These are phyloP conservation scores for Teunomyces stri DNA, from an alignment of 805 yeast species.

Conservation along the genomic window DNA sequence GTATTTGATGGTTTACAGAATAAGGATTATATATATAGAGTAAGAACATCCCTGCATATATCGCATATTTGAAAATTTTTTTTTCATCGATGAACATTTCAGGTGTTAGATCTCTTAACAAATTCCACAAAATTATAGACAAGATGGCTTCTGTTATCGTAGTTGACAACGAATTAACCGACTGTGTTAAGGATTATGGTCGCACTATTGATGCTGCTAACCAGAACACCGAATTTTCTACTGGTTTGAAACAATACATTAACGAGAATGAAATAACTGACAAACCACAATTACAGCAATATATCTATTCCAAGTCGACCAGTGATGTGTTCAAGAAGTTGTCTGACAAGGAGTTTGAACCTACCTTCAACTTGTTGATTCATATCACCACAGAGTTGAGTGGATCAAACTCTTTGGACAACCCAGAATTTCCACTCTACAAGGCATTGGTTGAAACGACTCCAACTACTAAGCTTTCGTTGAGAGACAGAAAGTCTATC, in stretches of 20 bases:
- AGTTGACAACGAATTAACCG: constrained; percentile 41
- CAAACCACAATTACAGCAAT: constrained; percentile 26
- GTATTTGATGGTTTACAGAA: not conserved
- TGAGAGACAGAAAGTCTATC: constrained; percentile 45
- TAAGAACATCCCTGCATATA: not conserved
- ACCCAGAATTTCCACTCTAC: constrained; percentile 20
- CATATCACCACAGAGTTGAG: constrained; percentile 32
- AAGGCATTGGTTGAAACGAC: constrained; percentile 28
- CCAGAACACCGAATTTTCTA: constrained; percentile 27
- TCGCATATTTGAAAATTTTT: constrained; percentile 3
- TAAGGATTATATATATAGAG: no score
- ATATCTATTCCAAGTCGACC: constrained; percentile 28
- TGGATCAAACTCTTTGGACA: constrained; percentile 14
- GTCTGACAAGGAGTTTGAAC: constrained; percentile 44
- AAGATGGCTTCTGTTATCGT: constrained; percentile 43
- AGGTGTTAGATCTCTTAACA: not conserved
- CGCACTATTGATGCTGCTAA: constrained; percentile 35
- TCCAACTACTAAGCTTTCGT: constrained; percentile 37
- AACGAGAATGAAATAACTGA: constrained; percentile 23
- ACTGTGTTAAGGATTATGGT: constrained; percentile 39
- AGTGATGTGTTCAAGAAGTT: constrained; percentile 31
- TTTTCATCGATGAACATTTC: constrained; percentile 4
- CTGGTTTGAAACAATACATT: constrained; percentile 21
- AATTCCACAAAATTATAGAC: not conserved
- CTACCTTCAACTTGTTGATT: constrained; percentile 41